Conservation (phyloP, 2,329 filamentous ascomycete species). For the Tolypocladium tropicale region DNA sequence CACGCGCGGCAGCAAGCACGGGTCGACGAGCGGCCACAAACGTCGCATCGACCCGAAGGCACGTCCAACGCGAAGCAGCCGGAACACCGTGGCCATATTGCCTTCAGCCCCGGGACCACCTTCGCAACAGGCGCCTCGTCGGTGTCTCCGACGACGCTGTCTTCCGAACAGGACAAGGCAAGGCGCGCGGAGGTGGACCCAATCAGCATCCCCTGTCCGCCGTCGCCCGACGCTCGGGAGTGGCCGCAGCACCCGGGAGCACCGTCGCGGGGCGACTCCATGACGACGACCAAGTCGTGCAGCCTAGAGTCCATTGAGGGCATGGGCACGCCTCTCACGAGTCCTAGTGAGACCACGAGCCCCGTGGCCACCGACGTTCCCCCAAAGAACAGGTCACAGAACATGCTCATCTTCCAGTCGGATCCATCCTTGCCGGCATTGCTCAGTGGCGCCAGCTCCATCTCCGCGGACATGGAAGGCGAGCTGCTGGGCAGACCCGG, state of each 20-base stretch:
- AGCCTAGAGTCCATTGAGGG: constrained; percentile 40
- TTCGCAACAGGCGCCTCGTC: not conserved
- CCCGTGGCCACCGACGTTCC: constrained; percentile 32
- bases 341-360: constrained; percentile 42
- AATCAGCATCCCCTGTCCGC: constrained; percentile 27
- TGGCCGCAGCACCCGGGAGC: constrained; percentile 18
- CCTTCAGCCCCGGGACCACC: not conserved
- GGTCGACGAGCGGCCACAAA: constrained; percentile 34
- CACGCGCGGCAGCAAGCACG: constrained; percentile 14
- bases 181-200: constrained; percentile 10
- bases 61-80: constrained; percentile 5
- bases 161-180: not conserved
- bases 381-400: constrained; percentile 31
- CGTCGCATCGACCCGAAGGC: constrained; percentile 32
- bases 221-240: constrained; percentile 34
- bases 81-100: not conserved
- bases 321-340: constrained; percentile 41
- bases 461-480: constrained; percentile 52
- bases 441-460: constrained; percentile 53
- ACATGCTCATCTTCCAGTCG: constrained; percentile 46
- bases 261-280: constrained; percentile 29
- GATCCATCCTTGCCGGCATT: constrained; percentile 55
- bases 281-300: constrained; percentile 37
- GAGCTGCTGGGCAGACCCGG: constrained; percentile 45
- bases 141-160: not conserved